phyloP scores from a whole-genome alignment of 192 early-diverging fungal species.

The Backusella mclennaniae region DNA sequence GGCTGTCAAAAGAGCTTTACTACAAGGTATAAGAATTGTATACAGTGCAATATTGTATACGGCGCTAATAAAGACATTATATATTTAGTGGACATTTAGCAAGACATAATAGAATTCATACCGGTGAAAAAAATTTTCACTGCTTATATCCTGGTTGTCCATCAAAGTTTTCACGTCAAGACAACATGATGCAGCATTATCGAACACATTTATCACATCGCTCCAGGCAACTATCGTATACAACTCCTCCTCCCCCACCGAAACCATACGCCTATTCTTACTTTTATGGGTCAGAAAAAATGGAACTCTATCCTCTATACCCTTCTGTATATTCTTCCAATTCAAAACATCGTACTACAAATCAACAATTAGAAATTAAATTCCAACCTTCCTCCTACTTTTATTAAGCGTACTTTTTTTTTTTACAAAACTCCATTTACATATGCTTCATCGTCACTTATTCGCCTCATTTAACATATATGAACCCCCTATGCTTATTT shows the following conservation, averaged over 20 bases:
- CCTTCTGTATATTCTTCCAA: not conserved
- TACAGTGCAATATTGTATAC: not conserved
- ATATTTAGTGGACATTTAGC: constrained; percentile 70
- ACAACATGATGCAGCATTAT: constrained; percentile 89
- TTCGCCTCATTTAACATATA: not conserved
- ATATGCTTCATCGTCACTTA: not conserved
- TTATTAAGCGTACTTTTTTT: not conserved
- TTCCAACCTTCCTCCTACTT: not conserved
- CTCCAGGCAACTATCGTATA: constrained; percentile 38
- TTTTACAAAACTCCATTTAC: not conserved
- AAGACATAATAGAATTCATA: constrained; percentile 80
- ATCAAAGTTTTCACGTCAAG: constrained; percentile 75
- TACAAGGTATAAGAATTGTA: constrained; percentile 49
- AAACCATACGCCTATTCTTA: not conserved
- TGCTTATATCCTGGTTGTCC: constrained; percentile 68
- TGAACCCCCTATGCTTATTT: not conserved
- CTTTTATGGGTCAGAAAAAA: not conserved
- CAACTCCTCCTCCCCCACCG: not conserved
- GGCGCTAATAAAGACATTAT: constrained; percentile 10
- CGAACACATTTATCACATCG: constrained; percentile 71
- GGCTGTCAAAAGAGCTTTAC: constrained; percentile 79
- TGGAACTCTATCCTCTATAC: not conserved
- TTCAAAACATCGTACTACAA: not conserved
- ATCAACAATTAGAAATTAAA: not conserved
- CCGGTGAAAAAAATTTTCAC: constrained; percentile 73